These are phyloP conservation scores for Rhododendron henanense DNA, from an alignment of 148 eudicot genomes.

Conservation along the genomic window DNA sequence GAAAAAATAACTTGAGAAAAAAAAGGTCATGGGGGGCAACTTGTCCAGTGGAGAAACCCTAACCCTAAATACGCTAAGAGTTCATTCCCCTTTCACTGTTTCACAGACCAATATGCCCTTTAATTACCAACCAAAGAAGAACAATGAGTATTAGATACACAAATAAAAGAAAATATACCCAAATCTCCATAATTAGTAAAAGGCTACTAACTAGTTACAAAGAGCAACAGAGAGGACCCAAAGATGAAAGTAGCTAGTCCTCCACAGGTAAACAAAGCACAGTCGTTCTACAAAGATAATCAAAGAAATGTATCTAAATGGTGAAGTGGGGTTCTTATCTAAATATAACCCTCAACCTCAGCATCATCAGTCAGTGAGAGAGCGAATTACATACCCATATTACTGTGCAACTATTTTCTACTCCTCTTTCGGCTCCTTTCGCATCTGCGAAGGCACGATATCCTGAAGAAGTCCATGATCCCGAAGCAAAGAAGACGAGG, in stretches of 20 bases:
- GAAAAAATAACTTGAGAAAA: neutral
- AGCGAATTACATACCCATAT: conserved; percentile 10
- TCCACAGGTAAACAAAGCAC: neutral
- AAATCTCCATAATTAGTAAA: conserved; percentile 1
- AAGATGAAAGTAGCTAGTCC: neutral
- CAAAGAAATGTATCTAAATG: neutral
- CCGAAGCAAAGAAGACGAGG: conserved; percentile 20
- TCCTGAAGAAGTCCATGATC: conserved; percentile 79
- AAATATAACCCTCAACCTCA: conserved; percentile 15
- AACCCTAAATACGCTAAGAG: neutral
- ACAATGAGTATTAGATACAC: neutral
- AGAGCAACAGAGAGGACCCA: neutral
- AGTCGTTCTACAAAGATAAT: neutral
- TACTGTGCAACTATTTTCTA: conserved; percentile 3
- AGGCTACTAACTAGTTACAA: conserved; percentile 7
- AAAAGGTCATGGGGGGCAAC: neutral
- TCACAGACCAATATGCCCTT: neutral
- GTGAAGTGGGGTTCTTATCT: conserved; percentile 17
- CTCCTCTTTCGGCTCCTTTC: conserved; percentile 38
- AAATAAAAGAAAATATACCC: neutral
- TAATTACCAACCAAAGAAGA: conserved; percentile 4
- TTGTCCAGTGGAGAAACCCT: conserved; percentile 10
- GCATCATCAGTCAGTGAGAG: conserved; percentile 9
- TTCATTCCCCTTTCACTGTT: too few species aligned
- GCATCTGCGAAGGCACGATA: conserved; percentile 51